Evolutionary conservation across 768 basidiomycete species (phyloP), one percentile per base, ranked within the genome.

Genomic region (Roridomyces roridus): DNA sequence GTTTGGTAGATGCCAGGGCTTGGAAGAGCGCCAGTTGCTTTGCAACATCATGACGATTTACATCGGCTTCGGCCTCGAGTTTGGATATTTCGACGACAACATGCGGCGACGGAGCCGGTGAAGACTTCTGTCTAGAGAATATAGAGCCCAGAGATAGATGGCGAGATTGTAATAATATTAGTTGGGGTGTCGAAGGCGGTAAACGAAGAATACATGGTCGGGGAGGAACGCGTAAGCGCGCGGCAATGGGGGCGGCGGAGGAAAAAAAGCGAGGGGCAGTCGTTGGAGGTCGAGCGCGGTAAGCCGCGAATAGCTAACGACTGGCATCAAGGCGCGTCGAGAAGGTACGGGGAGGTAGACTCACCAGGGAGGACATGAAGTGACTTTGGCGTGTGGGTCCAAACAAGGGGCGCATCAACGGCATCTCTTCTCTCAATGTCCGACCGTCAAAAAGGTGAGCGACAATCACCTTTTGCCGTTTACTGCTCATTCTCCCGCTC

Each of bases 51-150:
- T 87, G 75, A 1, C 90, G 90, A 59, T 85, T 75, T 6, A 86
- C 82, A 61, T 94, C 89, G 14, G 88, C 92, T 39, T 87, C 89
- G 5, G 86, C 87, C 65, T 94, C 92, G 46, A 91, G 79, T 14
- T 82, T 77, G n/a, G 88, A 83, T 25, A 92, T 86, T 40, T 84
- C 79, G 7, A 86, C 88, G 10, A 91, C 85, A 23, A 87, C 79
- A 24, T 81, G 77, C 4, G 89, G 88, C 0, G 87, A 79, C 1
- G 89, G 87, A 1, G 77, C 68, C 12, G 78, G 65, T 18, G 70
- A 65, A 4, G 79, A 67, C 53, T 77, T 81, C 21, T 79, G 77
- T n/a, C 80, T 76, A 18, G 79, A 77, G 62, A 79, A 83, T 20
- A 79, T 75, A 34, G 78, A 77, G 26, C 75, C 76, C 44, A 83